Evolutionary conservation across 805 yeast genomes (phyloP), one percentile per base, ranked within the genome.

Genomic region (Candida germanica): DNA sequence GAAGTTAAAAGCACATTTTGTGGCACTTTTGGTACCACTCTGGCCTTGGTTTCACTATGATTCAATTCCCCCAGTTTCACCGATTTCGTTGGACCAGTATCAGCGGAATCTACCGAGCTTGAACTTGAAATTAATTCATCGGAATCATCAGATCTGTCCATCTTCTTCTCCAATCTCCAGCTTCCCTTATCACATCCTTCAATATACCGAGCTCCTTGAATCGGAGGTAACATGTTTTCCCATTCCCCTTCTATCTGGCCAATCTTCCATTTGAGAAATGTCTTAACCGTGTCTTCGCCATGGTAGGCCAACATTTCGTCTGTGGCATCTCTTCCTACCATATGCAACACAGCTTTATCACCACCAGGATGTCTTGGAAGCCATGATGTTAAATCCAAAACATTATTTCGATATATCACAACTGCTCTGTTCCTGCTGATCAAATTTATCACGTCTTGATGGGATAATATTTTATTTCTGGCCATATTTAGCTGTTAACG

Each of bases 281-380:
- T 57, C 3, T 41, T 31, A 6, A 73, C 61, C 0, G 93, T 75
- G 33, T 76, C 83, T 9, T 69, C 76, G 29, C 75, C 56, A 54
- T 87, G 96, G 50, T 86, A 87, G 6, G 89, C 88, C 35, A 79
- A 74, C 85, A 87, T 87, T 56, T 88, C 96, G 54, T 87, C 95
- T 0, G 93, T 81, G 14, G 95, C 95, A 59, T 87, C 95, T 38
- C 91, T 64, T 2, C 96, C 96, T 3, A 87, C 75, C 82, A 87
- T 71, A 58, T 88, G 96, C 48, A 67, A 68, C 5, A 88, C 80
- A 2, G 94, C 89, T 51, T 78, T 83, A 40, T 82, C 89, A 4
- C 96, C 96, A 11, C 96, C 96, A 0, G 96, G 96, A 57, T 87
- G 96, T 33, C 49, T 66, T 17, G 66, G 66, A 23, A 87, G 57